These are phyloP conservation scores for Cladosporium halotolerans DNA, from an alignment of 2,329 filamentous ascomycete genomes.

Conservation along the genomic window DNA sequence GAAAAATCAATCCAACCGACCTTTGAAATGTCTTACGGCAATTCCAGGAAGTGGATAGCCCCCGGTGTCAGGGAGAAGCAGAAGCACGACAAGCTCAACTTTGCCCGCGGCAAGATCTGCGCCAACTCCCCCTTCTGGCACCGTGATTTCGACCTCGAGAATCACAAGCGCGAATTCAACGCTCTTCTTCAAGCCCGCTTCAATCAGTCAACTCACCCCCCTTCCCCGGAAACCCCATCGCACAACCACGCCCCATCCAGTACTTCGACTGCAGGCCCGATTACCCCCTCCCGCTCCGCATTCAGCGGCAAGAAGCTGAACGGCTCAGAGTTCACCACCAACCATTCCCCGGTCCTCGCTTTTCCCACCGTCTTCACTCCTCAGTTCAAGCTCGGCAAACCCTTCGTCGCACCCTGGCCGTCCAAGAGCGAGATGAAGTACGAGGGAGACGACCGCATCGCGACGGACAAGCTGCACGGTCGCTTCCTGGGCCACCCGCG, in stretches of 20 bases:
- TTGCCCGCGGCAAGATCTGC: constrained; percentile 21
- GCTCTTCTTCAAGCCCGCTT: constrained; percentile 1
- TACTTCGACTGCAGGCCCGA: not conserved
- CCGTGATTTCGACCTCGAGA: constrained; percentile 19
- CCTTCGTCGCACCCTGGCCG: constrained; percentile 38
- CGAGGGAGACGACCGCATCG: constrained; percentile 42
- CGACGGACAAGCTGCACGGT: constrained; percentile 37
- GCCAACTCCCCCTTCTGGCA: constrained; percentile 22
- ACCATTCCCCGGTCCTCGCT: constrained; percentile 29
- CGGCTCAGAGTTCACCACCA: constrained; percentile 15
- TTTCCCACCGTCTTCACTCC: constrained; percentile 33
- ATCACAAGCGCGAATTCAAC: constrained; percentile 19
- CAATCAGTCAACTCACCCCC: not conserved
- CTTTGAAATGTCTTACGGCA: constrained; percentile 8
- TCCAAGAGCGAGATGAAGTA: constrained; percentile 38
- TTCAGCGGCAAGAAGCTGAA: constrained; percentile 13
- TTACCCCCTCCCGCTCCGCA: not conserved
- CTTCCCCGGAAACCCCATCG: not conserved
- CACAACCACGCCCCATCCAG: not conserved
- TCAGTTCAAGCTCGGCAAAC: constrained; percentile 10
- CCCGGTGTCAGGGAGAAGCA: constrained; percentile 13
- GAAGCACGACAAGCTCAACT: constrained; percentile 16
- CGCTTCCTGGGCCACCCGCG: constrained; percentile 41
- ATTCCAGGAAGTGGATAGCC: constrained; percentile 16
- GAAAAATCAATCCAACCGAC: not conserved